Percentiles rank a stretch among this genome's conserved stretches.
Evolutionary conservation across 2,329 filamentous ascomycete genomes (phyloP).

Genomic region (Sporothrix schenckii): DNA sequence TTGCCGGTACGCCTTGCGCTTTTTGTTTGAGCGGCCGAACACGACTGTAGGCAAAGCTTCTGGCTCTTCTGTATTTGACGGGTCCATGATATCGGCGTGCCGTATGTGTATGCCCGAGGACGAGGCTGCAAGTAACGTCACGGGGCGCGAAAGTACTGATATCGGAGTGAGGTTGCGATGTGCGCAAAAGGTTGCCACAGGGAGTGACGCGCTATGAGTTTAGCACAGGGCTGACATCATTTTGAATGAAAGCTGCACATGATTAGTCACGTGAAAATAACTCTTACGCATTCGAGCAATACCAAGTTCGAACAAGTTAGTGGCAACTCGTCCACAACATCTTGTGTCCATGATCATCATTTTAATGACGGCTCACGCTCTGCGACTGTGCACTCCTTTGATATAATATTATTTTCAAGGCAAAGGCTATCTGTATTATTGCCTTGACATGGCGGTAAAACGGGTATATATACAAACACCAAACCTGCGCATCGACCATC

Average conservation of each 20-base stretch:
- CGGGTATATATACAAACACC: conserved; percentile 33
- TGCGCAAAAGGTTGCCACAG: conserved; percentile 17
- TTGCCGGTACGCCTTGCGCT: conserved; percentile 62
- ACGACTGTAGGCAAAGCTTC: conserved; percentile 46
- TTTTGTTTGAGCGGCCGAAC: conserved; percentile 60
- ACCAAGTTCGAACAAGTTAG: background rate
- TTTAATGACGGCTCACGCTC: background rate
- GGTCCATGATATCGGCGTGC: conserved; percentile 23
- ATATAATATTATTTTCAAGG: no score
- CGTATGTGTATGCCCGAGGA: background rate
- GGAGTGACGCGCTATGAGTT: background rate
- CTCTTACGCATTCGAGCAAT: background rate
- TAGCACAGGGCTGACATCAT: conserved; percentile 21
- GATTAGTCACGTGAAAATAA: background rate
- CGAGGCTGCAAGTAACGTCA: background rate
- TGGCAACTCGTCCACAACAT: no score
- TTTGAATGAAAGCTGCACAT: background rate
- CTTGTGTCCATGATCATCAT: background rate
- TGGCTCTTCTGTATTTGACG: conserved; percentile 29
- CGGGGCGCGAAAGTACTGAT: background rate
- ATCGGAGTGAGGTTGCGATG: background rate
- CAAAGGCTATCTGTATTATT: background rate
- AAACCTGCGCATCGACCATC: background rate
- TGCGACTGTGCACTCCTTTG: background rate
- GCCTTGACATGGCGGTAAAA: conserved; percentile 32